Conservation (phyloP, 805 yeast species). For the Torulaspora maleeae region DNA sequence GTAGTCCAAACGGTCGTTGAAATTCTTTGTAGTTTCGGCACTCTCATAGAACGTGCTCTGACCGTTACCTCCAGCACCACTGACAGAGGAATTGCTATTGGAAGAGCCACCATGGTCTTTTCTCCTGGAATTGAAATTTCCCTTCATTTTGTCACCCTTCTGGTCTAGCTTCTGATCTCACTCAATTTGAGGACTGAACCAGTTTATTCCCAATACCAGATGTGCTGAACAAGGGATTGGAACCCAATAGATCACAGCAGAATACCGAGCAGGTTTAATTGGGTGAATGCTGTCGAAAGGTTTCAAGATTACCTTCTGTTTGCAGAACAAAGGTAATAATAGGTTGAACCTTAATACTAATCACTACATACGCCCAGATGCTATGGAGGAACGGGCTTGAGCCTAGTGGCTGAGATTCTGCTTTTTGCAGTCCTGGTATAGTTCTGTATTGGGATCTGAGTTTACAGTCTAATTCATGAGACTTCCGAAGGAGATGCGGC, state of each 20-base stretch:
- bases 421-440: too few relatives aligned
- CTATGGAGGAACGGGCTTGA: background rate
- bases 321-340: too few relatives aligned
- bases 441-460: too few relatives aligned
- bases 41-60: constrained; percentile 23
- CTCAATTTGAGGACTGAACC: background rate
- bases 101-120: constrained; percentile 12
- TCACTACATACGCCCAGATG: background rate
- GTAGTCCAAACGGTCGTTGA: constrained; percentile 54
- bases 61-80: constrained; percentile 5
- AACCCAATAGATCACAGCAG: background rate
- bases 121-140: constrained; percentile 15
- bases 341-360: background rate
- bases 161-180: background rate
- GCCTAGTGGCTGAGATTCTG: too few relatives aligned
- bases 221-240: background rate
- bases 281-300: too few relatives aligned
- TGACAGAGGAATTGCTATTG: constrained; percentile 7
- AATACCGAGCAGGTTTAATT: background rate
- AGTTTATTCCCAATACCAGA: background rate
- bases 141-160: constrained; percentile 14
- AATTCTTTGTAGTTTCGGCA: constrained; percentile 32
- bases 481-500: too few relatives aligned
- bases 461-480: too few relatives aligned
- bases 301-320: too few relatives aligned